Evolutionary conservation across 2,329 filamentous ascomycete genomes (phyloP), one percentile per base, ranked within the genome.

Genomic region (Daldinia eschscholtzii): DNA sequence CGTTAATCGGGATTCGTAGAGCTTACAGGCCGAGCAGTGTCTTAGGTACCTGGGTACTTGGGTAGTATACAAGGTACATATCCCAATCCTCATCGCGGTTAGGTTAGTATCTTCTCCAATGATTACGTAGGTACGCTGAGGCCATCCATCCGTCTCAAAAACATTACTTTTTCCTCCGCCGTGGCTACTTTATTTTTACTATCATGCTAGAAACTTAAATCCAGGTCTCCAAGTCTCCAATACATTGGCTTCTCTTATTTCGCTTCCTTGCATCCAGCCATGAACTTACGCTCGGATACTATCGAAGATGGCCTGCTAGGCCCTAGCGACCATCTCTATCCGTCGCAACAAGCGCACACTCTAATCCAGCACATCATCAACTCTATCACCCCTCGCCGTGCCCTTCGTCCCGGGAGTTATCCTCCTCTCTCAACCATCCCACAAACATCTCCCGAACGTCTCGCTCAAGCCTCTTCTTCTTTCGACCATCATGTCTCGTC

Each of bases 391-490:
- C 52, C 30, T 30, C 70, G 26, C 26, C 67, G 64, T 12, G 46
- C 61, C 13, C 52, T 61, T 5, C 10, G 48, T 5, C 57, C 64
- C 0, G 35, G 39, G 3, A 70, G 68, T 2, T 74, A 77, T 48
- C 76, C 76, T 44, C 68, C 75, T 37, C 65, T 76, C 71, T 74
- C 77, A 1, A 77, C 75, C 53, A 79, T 83, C 48, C 81, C 79
- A 0, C 76, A 68, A 30, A 84, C 80, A 2, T 78, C 81, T 2
- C 68, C 72, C 26, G 74, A 77, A 13, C 82, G 83, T 15, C 79
- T 85, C n/a, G 77, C 79, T 13, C 78, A 75, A 57, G 76, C 78
- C 12, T 75, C 74, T 7, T 67, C 73, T 50, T 72, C 72, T 7
- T 64, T 75, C 37, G 68, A 73, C 10, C 50, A 63, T 15, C 35